phyloP scores from a whole-genome alignment of 73 alveolate genomes.

The Effrenium voratum region DNA sequence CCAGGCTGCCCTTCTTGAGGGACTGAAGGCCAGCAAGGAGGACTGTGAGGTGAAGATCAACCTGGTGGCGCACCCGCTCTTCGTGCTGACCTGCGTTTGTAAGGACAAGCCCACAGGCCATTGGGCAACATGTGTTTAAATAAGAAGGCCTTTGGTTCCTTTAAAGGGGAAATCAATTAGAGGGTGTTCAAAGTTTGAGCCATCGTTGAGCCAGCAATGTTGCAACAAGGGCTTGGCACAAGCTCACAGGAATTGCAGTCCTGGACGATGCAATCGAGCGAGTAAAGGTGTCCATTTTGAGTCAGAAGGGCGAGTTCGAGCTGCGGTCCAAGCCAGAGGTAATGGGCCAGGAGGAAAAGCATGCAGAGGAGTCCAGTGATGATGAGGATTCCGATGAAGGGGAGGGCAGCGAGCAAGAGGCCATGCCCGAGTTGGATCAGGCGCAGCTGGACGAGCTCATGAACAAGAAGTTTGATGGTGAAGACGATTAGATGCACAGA shows the following conservation, averaged over 20 bases:
- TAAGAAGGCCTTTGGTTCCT: too few species aligned
- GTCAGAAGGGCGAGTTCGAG: constrained; percentile 77
- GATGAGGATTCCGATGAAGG: constrained; percentile 80
- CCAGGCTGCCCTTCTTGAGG: constrained; percentile 70
- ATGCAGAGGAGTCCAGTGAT: constrained; percentile 84
- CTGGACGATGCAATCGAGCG: constrained; percentile 85
- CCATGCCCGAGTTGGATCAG: constrained; percentile 81
- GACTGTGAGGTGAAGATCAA: constrained; percentile 90
- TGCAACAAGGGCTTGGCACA: too few species aligned
- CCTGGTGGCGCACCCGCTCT: constrained; percentile 73
- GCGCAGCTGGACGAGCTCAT: constrained; percentile 45
- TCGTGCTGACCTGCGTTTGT: constrained; percentile 89
- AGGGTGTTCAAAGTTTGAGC: too few species aligned
- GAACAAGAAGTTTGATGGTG: constrained; percentile 55
- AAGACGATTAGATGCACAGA: not conserved
- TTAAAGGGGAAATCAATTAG: too few species aligned
- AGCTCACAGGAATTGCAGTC: constrained; percentile 72
- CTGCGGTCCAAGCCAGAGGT: constrained; percentile 60
- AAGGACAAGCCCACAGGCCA: constrained; percentile 71
- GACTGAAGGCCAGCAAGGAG: constrained; percentile 84
- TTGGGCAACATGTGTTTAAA: too few species aligned
- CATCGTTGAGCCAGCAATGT: too few species aligned
- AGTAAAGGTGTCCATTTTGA: constrained; percentile 52
- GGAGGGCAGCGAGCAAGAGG: constrained; percentile 92
- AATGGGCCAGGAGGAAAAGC: constrained; percentile 89